Base-by-base conservation (phyloP, 2,329 filamentous ascomycete species). In the Claviceps arundinis region DNA sequence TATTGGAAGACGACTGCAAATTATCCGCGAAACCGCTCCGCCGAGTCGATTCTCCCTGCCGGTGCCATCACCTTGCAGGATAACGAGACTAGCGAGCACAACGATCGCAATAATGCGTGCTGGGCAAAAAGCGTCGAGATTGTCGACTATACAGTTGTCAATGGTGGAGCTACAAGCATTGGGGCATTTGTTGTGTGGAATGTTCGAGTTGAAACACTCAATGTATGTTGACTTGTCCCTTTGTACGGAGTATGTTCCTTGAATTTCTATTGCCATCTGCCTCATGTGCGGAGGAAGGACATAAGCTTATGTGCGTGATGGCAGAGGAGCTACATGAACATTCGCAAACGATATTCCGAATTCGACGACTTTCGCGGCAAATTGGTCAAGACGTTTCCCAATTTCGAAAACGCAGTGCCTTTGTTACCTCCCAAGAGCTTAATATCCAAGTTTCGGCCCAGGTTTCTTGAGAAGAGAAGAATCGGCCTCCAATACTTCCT, bases 161-260 rank as follows among this genome's bases (percentile, higher is more conserved):
- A 80, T 54, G 73, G 77, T 49, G 74, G 75, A 56, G 65, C 74
- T 38, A 77, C 74, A 14, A 78, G 74, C 57, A 74, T 81, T 30
- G 91, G 91, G n/a, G 87, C 90, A 2, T 98, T 97, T 70, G 88
- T 96, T 1, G 89, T 95, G 7, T 98, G 88, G 87, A 93, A 89
- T 64, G 89, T 93, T 61, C 81, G 77, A 47, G 87, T 98, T 45
- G 83, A 93, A 65, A 96, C 89, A 3, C 71, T 97, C 49, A 85
- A 82, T 67, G 89, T 90, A 65, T 65, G 81, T 76, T 38, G 30
- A 9, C 11, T 8, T 8, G 8, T 16, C 3, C 14, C 19, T 30
- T 41, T n/a, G 38, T 41, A 34, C 30, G 9, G 30, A 34, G 30
- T 34, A 4, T 34, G 30, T 34, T 34, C 30, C 30, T 34, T 34